These are phyloP conservation scores for Bipolaris oryzae DNA, from an alignment of 2,329 filamentous ascomycete species.

Conservation along the genomic window DNA sequence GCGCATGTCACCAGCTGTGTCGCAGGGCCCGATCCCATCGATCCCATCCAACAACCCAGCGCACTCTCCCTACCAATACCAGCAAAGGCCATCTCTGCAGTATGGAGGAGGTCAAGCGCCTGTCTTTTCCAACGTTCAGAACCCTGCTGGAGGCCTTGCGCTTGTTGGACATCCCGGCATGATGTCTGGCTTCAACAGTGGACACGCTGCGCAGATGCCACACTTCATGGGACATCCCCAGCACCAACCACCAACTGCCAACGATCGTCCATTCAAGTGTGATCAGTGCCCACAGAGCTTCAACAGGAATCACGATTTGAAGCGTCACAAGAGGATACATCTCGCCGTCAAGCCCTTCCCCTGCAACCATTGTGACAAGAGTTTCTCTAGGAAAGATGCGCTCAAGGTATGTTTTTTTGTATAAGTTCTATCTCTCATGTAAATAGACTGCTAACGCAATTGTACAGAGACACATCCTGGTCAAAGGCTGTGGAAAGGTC, in stretches of 20 bases:
- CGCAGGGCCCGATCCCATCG: constrained; percentile 52
- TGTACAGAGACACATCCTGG: constrained; percentile 66
- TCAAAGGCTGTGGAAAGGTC: constrained; percentile 69
- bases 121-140: constrained; percentile 79
- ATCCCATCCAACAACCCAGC: constrained; percentile 56
- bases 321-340: constrained; percentile 94
- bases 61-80: constrained; percentile 56
- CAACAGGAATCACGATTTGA: constrained; percentile 94
- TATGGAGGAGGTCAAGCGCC: constrained; percentile 62
- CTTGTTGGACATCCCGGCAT: constrained; percentile 68
- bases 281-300: constrained; percentile 92
- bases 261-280: constrained; percentile 92
- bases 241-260: constrained; percentile 60
- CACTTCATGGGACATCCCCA: constrained; percentile 61
- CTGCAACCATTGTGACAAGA: constrained; percentile 90
- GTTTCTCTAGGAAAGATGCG: constrained; percentile 94
- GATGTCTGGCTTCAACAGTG: constrained; percentile 65
- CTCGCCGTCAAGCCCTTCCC: constrained; percentile 94
- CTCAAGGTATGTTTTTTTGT: constrained; percentile 74
- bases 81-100: constrained; percentile 49
- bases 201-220: constrained; percentile 69
- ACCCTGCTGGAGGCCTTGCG: constrained; percentile 73
- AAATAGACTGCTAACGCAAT: constrained; percentile 44
- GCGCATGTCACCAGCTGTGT: constrained; percentile 60
- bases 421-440: neutral